Base-by-base conservation (phyloP, 441 rosid species). In the Erodium texanum region DNA sequence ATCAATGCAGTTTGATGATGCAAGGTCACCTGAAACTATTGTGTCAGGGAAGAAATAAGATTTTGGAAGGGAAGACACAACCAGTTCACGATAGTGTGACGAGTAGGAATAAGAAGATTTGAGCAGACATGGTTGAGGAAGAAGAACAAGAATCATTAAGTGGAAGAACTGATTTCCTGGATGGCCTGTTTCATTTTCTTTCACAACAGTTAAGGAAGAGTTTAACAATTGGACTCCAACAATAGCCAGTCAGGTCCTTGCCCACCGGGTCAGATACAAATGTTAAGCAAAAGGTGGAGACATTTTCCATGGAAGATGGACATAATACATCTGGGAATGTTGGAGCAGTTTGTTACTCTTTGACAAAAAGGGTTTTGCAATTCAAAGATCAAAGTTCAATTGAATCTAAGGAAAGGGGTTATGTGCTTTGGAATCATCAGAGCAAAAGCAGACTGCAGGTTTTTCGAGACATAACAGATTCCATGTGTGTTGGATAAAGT, bases 101-200 rank as follows among this genome's bases (percentile, higher is more conserved):
- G 6, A 29, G 34, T 29, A 29, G 34, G 6, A 29, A 29, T 29
- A 29, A 29, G 3, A 29, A 29, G 34, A 90, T 87, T 64, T 88
- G 96, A 97, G 98, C 89, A 16, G 98, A 88, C 68, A 82, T 88
- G 11, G 96, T 74, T 6, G 89, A 83, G 43, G 73, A 71, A 58
- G 89, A 83, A 45, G 73, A 71, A 58, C 74, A 80, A 67, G 68
- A 77, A 16, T 64, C 54, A 24, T 22, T 27, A 27, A 54, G 27
- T 12, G 76, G 72, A 73, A 71, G 65, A 50, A 66, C 61, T 15
- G 45, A 58, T 18, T 24, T 3, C 70, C 18, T 20, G 27, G 7
- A 48, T 19, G n/a, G 38, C 7, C 56, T 68, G 24, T 58, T 58
- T 27, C 62, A 1, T 48, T 58, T 58, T 22, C 27, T 12, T 74